Evolutionary conservation across 192 early-diverging fungal genomes (phyloP).

Genomic region (Entomortierella parvispora): DNA sequence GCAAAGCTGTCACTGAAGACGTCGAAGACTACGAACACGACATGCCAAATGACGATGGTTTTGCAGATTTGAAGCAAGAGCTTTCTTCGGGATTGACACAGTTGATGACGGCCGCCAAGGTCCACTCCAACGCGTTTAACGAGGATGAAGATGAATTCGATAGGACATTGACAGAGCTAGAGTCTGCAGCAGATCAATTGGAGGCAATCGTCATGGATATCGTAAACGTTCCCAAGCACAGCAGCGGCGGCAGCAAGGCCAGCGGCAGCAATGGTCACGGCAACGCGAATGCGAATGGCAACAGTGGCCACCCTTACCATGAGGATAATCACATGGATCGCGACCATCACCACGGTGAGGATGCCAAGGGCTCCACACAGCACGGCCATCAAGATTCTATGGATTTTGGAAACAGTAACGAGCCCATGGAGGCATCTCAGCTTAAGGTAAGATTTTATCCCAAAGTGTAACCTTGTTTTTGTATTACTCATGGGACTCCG

Average conservation of each 20-base stretch:
- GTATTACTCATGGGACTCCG: too few relatives aligned
- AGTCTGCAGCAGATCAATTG: slow-evolving; percentile 82
- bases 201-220: slow-evolving; percentile 85
- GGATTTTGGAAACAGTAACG: slow-evolving; percentile 6
- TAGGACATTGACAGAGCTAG: slow-evolving; percentile 74
- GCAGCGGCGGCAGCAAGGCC: slow-evolving; percentile 1
- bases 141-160: slow-evolving; percentile 57
- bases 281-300: background rate
- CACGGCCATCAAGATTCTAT: background rate
- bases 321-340: background rate
- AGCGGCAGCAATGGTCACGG: slow-evolving; percentile 6
- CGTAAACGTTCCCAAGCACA: slow-evolving; percentile 64
- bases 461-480: background rate
- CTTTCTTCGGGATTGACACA: slow-evolving; percentile 73
- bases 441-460: slow-evolving; percentile 19
- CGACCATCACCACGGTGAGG: background rate
- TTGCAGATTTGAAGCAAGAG: slow-evolving; percentile 67
- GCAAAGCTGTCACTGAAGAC: slow-evolving; percentile 87
- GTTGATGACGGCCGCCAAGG: slow-evolving; percentile 79
- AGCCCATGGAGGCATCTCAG: slow-evolving; percentile 36
- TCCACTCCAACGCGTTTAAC: slow-evolving; percentile 77
- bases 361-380: background rate
- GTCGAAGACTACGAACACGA: slow-evolving; percentile 77
- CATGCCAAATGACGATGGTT: slow-evolving; percentile 52
- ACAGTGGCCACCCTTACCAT: slow-evolving; percentile 3